Percentiles rank a stretch among this genome's conserved stretches.
Conservation (phyloP, 768 basidiomycete species). For the Paxillus ammoniavirescens region DNA sequence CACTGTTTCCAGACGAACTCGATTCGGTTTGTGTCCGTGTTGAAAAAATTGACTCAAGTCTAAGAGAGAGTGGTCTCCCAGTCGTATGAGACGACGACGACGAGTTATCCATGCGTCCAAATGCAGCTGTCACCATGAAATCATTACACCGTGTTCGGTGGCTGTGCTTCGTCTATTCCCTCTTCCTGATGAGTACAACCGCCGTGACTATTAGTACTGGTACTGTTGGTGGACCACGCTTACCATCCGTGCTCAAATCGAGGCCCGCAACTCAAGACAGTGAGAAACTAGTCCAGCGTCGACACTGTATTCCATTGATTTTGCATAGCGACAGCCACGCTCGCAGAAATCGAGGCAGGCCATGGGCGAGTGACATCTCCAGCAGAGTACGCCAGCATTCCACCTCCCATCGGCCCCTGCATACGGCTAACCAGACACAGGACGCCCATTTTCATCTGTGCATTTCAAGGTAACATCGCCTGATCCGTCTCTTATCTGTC, state of each 20-base stretch:
- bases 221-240: slow-evolving; percentile 19
- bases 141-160: too few relatives aligned
- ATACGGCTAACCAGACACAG: slow-evolving; percentile 34
- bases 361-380: slow-evolving; percentile 65
- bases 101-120: slow-evolving; percentile 10
- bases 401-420: neutral
- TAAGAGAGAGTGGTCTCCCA: neutral
- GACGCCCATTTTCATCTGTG: slow-evolving; percentile 82
- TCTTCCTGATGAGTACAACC: too few relatives aligned
- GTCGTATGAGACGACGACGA: slow-evolving; percentile 11
- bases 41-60: slow-evolving; percentile 4
- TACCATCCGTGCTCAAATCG: slow-evolving; percentile 34
- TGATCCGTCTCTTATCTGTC: neutral
- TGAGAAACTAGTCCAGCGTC: slow-evolving; percentile 7
- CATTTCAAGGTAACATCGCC: slow-evolving; percentile 45
- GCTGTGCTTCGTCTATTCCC: too few relatives aligned
- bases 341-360: slow-evolving; percentile 50
- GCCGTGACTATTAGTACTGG: too few relatives aligned
- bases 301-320: neutral
- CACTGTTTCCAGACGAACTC: neutral
- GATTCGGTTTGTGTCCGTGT: neutral
- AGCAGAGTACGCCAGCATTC: slow-evolving; percentile 48
- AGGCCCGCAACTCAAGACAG: slow-evolving; percentile 32
- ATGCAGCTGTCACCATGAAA: neutral
- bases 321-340: slow-evolving; percentile 48